Evolutionary conservation across 139 green algal species (phyloP).

Genomic region (Chlamydomonas schloesseri): DNA sequence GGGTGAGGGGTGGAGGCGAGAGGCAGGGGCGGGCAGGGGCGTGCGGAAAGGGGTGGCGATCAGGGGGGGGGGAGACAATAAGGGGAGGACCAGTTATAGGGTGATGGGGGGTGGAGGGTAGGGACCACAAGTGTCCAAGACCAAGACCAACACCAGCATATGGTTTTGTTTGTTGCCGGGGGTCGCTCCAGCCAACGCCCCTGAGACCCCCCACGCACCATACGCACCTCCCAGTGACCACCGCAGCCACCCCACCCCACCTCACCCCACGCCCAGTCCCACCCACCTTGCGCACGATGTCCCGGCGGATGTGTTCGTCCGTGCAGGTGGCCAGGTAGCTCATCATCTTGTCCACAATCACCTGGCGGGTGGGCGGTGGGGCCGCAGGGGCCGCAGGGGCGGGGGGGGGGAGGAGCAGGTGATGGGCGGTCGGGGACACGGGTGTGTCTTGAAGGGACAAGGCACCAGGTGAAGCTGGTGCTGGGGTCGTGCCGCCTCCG

Average conservation of each 20-base stretch:
- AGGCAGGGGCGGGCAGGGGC: neutral
- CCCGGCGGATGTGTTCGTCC: constrained; percentile 74
- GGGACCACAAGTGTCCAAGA: too few species aligned
- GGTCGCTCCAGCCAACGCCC: too few species aligned
- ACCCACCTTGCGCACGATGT: constrained; percentile 66
- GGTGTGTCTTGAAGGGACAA: too few species aligned
- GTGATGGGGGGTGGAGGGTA: too few species aligned
- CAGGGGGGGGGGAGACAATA: neutral
- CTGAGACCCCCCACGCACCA: too few species aligned
- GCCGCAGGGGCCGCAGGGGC: neutral
- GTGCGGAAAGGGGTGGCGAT: neutral
- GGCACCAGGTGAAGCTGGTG: too few species aligned
- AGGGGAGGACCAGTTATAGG: neutral
- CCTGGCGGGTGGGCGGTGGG: constrained; percentile 47
- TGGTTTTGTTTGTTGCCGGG: too few species aligned
- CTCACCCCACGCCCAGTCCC: too few species aligned
- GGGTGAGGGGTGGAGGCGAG: neutral
- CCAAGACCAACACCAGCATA: too few species aligned
- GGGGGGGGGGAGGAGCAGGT: neutral
- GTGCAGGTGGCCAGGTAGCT: constrained; percentile 75
- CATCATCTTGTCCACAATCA: constrained; percentile 95
- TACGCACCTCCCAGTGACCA: too few species aligned
- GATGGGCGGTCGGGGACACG: neutral
- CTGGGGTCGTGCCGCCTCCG: too few species aligned
- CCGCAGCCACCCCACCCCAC: too few species aligned